phyloP scores from a whole-genome alignment of 257 asterid genomes.

The Linaria vulgaris region DNA sequence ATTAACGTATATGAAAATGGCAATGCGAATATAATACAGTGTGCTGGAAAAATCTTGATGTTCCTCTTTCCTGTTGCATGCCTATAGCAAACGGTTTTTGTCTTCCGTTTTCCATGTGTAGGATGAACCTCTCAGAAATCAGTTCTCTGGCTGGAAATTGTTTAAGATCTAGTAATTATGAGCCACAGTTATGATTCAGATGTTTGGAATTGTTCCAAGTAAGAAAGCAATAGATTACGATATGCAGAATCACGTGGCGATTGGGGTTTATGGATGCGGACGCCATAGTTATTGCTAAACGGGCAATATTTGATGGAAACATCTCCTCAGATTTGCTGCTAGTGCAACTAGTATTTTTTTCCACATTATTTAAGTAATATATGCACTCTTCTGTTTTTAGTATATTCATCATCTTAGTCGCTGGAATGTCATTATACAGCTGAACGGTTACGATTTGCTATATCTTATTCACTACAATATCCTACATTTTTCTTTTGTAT shows the following conservation, averaged over 20 bases:
- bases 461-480: neutral
- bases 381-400: neutral
- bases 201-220: neutral
- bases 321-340: neutral
- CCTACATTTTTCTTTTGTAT: neutral
- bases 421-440: constrained; percentile 5
- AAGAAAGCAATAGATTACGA: constrained; percentile 2
- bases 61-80: neutral
- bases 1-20: too few relatives aligned
- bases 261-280: neutral
- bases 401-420: constrained; percentile 13
- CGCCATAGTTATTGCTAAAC: neutral
- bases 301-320: neutral
- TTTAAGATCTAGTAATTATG: neutral
- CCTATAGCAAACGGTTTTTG: neutral
- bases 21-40: too few relatives aligned
- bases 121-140: neutral
- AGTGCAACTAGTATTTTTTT: neutral
- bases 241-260: neutral
- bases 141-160: neutral
- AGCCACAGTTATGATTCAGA: constrained; percentile 1
- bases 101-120: neutral
- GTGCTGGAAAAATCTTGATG: neutral
- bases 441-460: neutral
- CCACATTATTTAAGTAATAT: neutral